Evolutionary conservation across 2,329 filamentous ascomycete genomes (phyloP), one percentile per base, ranked within the genome.

Genomic region (Fusarium phyllophilum): DNA sequence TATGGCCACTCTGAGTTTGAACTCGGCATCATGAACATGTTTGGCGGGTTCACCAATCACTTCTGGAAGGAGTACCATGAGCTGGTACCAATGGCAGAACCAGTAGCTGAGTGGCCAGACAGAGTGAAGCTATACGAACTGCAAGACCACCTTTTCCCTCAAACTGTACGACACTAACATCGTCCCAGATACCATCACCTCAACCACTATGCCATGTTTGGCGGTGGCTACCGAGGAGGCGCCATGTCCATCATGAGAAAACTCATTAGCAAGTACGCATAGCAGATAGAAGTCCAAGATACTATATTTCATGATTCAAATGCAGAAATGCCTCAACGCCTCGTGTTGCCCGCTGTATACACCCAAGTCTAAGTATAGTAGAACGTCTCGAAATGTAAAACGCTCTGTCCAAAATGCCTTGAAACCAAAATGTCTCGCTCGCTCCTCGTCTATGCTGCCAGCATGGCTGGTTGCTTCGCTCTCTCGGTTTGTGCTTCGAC

Each of bases 1-100:
- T 98, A 97, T 79, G 94, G 92, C 4, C 95, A 98, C 80, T 92
- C 88, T 4, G 96, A 98, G 84, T 98, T 92, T 81, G 96, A 98
- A 75, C 84, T 97, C 59, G 96, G 96, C 2, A 97, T 97, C 75
- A 98, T 98, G 95, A 89, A 89, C 58, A 97, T 98, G 95, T 98
- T 98, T 87, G 95, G 95, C 1, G 96, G 96, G 0, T 97, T 97
- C 82, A 91, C 91, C 2, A 77, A 81, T 1, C 81, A 79, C 2
- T 97, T 97, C 78, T 91, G 93, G 86, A 87, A 87, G 38, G 94
- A 96, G 79, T 98, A 98, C 80, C 89, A 93, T 80, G 81, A 85
- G 44, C 79, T 94, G 31, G 90, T 95, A 52, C 92, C 93, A 1
- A 97, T 93, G 84, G 91, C 92, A 14, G 93, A 97, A 80, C 95